Evolutionary conservation across 495 filamentous ascomycete genomes (phyloP).

Genomic region (Penicillium salamii): DNA sequence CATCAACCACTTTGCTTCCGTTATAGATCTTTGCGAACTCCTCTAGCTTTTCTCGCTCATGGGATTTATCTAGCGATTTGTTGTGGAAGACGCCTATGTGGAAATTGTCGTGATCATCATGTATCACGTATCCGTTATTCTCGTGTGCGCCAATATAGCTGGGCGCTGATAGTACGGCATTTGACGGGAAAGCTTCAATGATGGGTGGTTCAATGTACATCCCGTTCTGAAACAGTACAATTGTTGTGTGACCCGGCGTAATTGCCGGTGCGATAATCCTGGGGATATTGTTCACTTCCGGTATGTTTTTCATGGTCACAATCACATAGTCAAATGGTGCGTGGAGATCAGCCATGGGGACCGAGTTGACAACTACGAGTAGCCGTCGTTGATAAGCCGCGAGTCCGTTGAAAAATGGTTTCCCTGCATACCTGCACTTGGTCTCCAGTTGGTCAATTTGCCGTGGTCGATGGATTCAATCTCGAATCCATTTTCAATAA

Average conservation of each 20-base stretch:
- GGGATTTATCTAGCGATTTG: background rate
- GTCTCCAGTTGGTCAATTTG: constrained; percentile 18
- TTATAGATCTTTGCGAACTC: constrained; percentile 13
- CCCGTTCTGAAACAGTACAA: constrained; percentile 57
- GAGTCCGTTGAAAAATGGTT: background rate
- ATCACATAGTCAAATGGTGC: constrained; percentile 46
- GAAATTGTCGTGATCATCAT: constrained; percentile 12
- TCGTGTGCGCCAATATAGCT: constrained; percentile 17
- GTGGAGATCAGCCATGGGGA: constrained; percentile 1
- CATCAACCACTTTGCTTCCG: constrained; percentile 8
- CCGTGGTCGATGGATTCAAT: constrained; percentile 42
- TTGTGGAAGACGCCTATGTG: constrained; percentile 11
- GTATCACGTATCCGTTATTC: constrained; percentile 10
- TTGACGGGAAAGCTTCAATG: constrained; percentile 38
- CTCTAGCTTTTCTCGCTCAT: constrained; percentile 7
- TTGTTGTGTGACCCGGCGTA: constrained; percentile 46
- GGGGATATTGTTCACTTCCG: constrained; percentile 38
- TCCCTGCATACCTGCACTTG: constrained; percentile 12
- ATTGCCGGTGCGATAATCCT: constrained; percentile 78
- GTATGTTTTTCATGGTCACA: constrained; percentile 33
- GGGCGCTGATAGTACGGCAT: constrained; percentile 16
- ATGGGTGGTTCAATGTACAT: constrained; percentile 53
- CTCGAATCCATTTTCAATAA: constrained; percentile 45
- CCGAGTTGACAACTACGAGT: constrained; percentile 5
- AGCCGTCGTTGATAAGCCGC: background rate